Evolutionary conservation across 73 alveolate species (phyloP), one percentile per base, ranked within the genome.

Genomic region (Halteria grandinella): DNA sequence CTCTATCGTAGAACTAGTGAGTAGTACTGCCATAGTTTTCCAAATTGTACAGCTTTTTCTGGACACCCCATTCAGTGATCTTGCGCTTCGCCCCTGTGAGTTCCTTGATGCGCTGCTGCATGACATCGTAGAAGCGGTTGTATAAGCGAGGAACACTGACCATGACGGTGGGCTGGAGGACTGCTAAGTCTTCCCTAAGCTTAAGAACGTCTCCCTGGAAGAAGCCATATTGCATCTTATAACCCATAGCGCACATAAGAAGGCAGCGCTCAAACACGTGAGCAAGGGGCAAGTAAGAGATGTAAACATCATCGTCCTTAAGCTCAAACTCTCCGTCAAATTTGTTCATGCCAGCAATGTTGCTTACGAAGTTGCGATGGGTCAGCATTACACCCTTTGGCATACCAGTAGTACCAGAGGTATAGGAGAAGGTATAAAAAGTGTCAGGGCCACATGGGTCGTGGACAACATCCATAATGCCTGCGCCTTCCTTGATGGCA

Each of bases 81-180:
- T 57, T 83, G 50, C 75, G 79, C 50, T 85, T 70, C n/a, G 81
- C 28, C 47, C 95, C 97, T 23, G 90, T 62, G 44, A 69, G 63
- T 60, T 90, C 84, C 27, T 79, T 83, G 12, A 95, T 49, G 48
- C 58, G 84, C 10, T 64, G 74, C 66, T 91, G 73, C 18, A 96
- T 94, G 54, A 84, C 91, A 33, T 89, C 99, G 58, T 93, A 94
- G 43, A 97, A 88, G 73, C 99, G 86, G 39, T 80, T 88, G 52
- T 77, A 88, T 18, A 97, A 88, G 75, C 99, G 85, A 43, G 99
- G 99, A 37, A 97, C 99, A 23, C 97, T 66, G 10, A 91, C 93
- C 82, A 97, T 95, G 27, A 95, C 49, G 3, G 99, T 95, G 14
- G 99, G 99, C 41, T 75, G 87, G 29, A 96, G 76, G 28, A 91